Conservation (phyloP, 164 flowering plant species). For the Buxus sempervirens region DNA sequence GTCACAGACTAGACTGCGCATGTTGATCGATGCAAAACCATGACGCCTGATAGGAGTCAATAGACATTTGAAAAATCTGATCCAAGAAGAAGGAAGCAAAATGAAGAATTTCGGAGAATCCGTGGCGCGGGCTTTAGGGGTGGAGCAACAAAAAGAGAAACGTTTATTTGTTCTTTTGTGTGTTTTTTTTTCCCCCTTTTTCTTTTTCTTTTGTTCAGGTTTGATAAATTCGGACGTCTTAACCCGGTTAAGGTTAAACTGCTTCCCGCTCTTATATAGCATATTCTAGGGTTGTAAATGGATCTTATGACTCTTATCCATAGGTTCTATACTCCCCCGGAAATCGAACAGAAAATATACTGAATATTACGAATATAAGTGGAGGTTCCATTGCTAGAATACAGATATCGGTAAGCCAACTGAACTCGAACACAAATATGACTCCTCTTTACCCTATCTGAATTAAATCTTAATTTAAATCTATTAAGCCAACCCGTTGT, state of each 20-base stretch:
- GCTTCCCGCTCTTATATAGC: no score
- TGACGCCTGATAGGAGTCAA: slow-evolving; percentile 15
- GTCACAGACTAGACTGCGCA: slow-evolving; percentile 15
- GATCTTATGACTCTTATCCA: no score
- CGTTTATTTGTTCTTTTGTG: not conserved
- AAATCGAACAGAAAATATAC: no score
- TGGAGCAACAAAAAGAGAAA: not conserved
- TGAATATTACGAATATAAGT: no score
- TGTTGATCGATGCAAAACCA: slow-evolving; percentile 21
- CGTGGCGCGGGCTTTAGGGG: slow-evolving; percentile 11
- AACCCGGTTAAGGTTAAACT: not conserved
- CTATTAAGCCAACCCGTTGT: no score
- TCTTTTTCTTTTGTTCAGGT: not conserved
- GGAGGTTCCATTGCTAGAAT: no score
- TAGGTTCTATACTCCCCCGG: no score
- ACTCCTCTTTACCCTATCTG: no score
- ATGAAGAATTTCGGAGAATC: slow-evolving; percentile 16
- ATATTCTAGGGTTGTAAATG: no score
- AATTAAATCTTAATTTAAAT: no score
- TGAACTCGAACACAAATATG: no score
- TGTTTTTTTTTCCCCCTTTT: slow-evolving; percentile 8
- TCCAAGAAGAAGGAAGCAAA: not conserved
- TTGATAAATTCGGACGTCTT: not conserved
- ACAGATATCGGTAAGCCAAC: no score
- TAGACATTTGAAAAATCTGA: slow-evolving; percentile 16